Evolutionary conservation across 441 rosid species (phyloP), one percentile per base, ranked within the genome.

Genomic region (Mallotus repandus): DNA sequence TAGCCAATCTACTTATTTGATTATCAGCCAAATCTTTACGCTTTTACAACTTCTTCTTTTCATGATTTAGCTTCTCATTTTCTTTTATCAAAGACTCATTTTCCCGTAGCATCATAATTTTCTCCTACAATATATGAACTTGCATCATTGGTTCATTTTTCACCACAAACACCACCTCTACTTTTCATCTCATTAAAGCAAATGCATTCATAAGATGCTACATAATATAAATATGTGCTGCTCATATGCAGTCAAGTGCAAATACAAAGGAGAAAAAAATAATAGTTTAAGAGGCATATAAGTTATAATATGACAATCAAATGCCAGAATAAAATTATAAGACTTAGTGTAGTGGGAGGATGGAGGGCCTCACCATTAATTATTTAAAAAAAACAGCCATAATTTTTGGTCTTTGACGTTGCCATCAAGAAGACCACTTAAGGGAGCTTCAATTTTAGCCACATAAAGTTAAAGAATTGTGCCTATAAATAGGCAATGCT

Each of bases 81-180:
- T 52, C 87, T 71, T 86, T 87, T 70, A 67, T 79, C 73, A 92
- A 80, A 22, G 84, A 84, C 8, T 89, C 91, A 63, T 87, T 91
- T 87, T 85, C 89, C 74, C 87, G 89, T 75, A 91, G 83, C 95
- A 95, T 91, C 69, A 91, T 77, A 81, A 93, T 84, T 85, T 95
- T 95, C 84, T 93, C 99, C 99, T 93, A 89, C 83, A 85, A 74
- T 7, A 69, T 53, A 71, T 78, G 68, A 71, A 71, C 9, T 13
- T 68, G 52, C 66, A 16, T 32, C 48, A 70, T 54, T 43, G 7
- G 12, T 43, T 16, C 22, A 64, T 63, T 71, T 45, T 68, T 74
- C 55, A 74, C 41, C 60, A 58, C n/a, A 65, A 19, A 48, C 66
- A 16, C 59, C 53, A 71, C 48, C 52, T 14, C 15, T 4, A 12